Base-by-base conservation (phyloP, 352 stramenopile genomes). In the Globisporangium echinulatum region DNA sequence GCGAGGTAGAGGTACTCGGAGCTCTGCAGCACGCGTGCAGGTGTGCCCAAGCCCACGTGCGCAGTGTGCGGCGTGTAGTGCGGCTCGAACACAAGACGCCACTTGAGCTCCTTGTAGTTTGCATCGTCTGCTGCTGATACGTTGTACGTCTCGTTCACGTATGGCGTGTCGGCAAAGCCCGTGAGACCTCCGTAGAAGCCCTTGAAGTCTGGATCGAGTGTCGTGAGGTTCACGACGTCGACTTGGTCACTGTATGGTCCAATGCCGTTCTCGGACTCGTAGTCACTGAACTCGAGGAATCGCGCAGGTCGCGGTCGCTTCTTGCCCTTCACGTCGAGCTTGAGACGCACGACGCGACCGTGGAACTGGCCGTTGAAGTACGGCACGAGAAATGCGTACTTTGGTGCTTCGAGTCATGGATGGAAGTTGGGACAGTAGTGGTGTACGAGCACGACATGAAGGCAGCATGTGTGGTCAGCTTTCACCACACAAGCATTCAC, bases 231-330 rank as follows among this genome's bases (percentile, higher is more conserved):
- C 56, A 93, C 77, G 17, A 87, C 66, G 17, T 65, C 17, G 8
- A 90, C 67, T 59, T 93, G 83, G 14, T 63, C 66, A 10, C 59
- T 36, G 65, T 90, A 93, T 13, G 83, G 83, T 0, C 83, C 83
- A 43, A 90, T 79, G 7, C 83, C 83, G 7, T 87, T 67, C 0
- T 52, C 59, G 0, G 81, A 82, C 9, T 88, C 75, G 56, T 91
- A 88, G 61, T 90, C 78, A 44, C 81, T 93, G 61, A 93, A 89
- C 50, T 93, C 83, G 46, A 81, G 78, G 40, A 89, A 90, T 14
- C 77, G 76, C 43, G 83, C 81, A 7, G 81, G 81, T 1, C 83
- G 77, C 40, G 83, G 81, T 0, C 81, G 76, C 50, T 93, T 93
- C 52, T 88, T 89, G 36, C 81, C 81, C 37, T 82, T 80, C 25